Base-by-base conservation (phyloP, 805 yeast species). In the Candida silvicultrix region DNA sequence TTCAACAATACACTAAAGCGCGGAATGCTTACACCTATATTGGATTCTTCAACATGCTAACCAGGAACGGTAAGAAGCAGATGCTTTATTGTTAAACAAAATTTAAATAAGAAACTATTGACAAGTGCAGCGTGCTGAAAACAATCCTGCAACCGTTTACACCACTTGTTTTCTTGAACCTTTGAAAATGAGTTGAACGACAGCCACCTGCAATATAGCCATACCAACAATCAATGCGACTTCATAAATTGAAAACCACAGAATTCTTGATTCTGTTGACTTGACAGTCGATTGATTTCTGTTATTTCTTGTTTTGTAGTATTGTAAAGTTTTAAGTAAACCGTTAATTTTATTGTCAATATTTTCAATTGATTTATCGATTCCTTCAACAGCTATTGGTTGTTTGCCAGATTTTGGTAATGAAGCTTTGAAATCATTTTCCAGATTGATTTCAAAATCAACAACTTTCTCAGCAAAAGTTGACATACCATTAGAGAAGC, bases 231-330 rank as follows among this genome's bases (percentile, higher is more conserved):
- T 84, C 54, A 84, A 71, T 38, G 79, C 62, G 52, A 85, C 85
- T 62, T 84, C 90, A 52, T 83, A 71, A 44, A 87, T 65, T 40
- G 89, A 81, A 60, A 86, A 83, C 76, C 85, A 85, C 63, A 85
- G 82, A 49, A 88, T 78, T 63, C 95, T 80, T 16, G 81, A 67
- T 59, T 83, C 89, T n/a, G 96, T 88, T 43, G 88, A 80, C 63
- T 72, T 74, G 50, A 88, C 96, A 41, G 96, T 88, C 45, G 84
- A 79, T 65, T 88, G 94, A 69, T 92, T 92, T 69, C 98, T 79
- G 69, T 81, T 81, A 67, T 87, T 92, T 71, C 99, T 83, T 12
- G 95, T 82, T 67, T 82, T 85, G 73, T 90, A 89, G 67, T 90
- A 85, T 56, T 83, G 86, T 62, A 92, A 69, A 35, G 81, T 70